A percentile compares a stretch with the other conserved stretches of the same genome.
Evolutionary conservation across 1,139 yeast genomes (phyloP).

Genomic region (Barnettozyma hawaiiensis): DNA sequence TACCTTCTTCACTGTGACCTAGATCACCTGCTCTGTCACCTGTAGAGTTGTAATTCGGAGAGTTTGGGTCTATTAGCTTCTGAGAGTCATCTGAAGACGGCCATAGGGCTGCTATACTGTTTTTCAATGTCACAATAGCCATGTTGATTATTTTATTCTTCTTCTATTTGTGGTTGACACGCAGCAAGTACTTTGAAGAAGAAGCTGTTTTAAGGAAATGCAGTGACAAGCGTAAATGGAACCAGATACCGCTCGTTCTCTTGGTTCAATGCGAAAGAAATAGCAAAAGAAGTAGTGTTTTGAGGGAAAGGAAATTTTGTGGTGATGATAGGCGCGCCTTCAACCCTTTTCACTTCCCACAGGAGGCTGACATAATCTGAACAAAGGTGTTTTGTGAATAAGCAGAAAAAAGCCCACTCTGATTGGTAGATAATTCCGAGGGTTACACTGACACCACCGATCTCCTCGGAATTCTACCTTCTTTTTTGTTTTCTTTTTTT

Average conservation of each 20-base stretch:
- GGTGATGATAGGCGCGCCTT: not conserved
- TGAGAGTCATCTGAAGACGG: slow-evolving; percentile 11
- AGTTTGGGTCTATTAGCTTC: slow-evolving; percentile 19
- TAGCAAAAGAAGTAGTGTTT: not conserved
- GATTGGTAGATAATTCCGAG: slow-evolving; percentile 9
- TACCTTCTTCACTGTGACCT: slow-evolving; percentile 9
- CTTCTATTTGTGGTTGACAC: slow-evolving; percentile 4
- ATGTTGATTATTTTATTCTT: slow-evolving; percentile 19
- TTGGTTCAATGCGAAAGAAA: not conserved
- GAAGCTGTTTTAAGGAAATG: not conserved
- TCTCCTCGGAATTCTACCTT: not conserved
- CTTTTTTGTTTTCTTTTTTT: not conserved
- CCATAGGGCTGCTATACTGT: slow-evolving; percentile 27
- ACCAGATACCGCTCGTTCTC: not conserved
- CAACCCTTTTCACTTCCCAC: not conserved
- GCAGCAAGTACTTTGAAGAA: not conserved
- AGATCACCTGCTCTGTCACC: slow-evolving; percentile 13
- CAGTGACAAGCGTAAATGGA: not conserved
- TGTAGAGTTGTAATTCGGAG: slow-evolving; percentile 10
- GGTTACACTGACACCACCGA: not conserved
- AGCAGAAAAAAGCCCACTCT: slow-evolving; percentile 7
- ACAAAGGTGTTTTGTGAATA: slow-evolving; percentile 1
- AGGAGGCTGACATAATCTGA: slow-evolving; percentile 2
- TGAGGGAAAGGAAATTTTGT: not conserved
- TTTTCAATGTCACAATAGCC: slow-evolving; percentile 34